Percentiles rank a stretch among this genome's conserved stretches.
Conservation (phyloP, 192 early-diverging fungal species). For the Lobulomyces angularis region DNA sequence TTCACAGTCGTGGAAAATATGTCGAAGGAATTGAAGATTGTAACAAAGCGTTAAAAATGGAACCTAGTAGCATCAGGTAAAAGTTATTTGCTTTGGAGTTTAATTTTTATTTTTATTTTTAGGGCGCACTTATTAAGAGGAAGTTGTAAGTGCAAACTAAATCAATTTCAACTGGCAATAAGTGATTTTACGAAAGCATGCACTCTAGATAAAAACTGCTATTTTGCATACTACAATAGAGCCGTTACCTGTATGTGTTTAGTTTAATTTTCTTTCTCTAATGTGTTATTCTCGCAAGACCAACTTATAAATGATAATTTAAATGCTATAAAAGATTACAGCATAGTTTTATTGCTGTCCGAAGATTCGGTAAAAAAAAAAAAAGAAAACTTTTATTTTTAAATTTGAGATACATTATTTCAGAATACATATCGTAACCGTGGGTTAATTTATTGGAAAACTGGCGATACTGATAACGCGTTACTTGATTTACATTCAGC, state of each 20-base stretch:
- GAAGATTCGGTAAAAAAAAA: constrained; percentile 28
- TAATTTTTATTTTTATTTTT: too few species aligned
- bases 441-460: constrained; percentile 42
- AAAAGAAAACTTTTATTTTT: background rate
- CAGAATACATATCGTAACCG: constrained; percentile 45
- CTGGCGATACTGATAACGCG: constrained; percentile 38
- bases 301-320: constrained; percentile 28
- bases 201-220: constrained; percentile 11
- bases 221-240: constrained; percentile 41
- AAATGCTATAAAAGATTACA: constrained; percentile 41
- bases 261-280: too few species aligned
- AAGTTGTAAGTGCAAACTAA: constrained; percentile 30
- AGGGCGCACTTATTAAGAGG: constrained; percentile 31
- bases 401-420: constrained; percentile 1
- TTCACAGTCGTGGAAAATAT: constrained; percentile 16
- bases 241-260: constrained; percentile 40
- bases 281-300: too few species aligned
- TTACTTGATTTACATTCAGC: constrained; percentile 37
- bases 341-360: constrained; percentile 31
- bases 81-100: too few species aligned
- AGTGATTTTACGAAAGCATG: constrained; percentile 32
- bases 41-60: constrained; percentile 29
- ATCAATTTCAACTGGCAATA: constrained; percentile 23
- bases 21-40: constrained; percentile 33
- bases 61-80: constrained; percentile 47